Evolutionary conservation across 2,329 filamentous ascomycete genomes (phyloP).

Genomic region (Monosporascus sp.): DNA sequence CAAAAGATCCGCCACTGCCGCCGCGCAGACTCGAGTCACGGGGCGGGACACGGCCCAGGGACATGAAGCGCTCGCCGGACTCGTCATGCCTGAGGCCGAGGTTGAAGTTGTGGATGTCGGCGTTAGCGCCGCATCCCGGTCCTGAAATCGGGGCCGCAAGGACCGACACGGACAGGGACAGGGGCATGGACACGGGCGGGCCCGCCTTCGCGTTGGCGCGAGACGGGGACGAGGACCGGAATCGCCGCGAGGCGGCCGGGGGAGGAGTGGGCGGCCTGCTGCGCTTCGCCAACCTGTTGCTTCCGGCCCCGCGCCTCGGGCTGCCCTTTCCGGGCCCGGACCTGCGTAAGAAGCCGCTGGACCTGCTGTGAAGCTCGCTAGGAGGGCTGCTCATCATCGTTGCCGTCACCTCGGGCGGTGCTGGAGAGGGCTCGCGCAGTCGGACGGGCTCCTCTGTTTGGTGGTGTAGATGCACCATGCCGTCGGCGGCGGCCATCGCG

Average conservation of each 20-base stretch:
- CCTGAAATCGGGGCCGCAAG: neutral
- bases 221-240: neutral
- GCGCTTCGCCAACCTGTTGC: constrained; percentile 12
- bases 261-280: constrained; percentile 6
- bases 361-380: constrained; percentile 1
- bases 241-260: constrained; percentile 1
- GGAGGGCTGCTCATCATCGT: neutral
- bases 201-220: constrained; percentile 6
- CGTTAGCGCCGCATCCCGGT: neutral
- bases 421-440: constrained; percentile 14
- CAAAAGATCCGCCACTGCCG: neutral
- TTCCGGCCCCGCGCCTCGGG: neutral
- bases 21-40: neutral
- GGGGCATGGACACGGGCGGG: constrained; percentile 4
- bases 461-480: constrained; percentile 10
- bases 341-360: constrained; percentile 5
- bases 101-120: neutral
- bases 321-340: too few species aligned
- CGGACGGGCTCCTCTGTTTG: constrained; percentile 8
- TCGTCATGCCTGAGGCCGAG: too few species aligned
- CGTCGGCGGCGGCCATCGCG: constrained; percentile 7
- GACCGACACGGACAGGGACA: neutral
- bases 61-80: too few species aligned
- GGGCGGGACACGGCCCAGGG: too few species aligned
- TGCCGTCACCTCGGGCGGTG: neutral